These are phyloP conservation scores for Pseudogymnoascus sp. DNA, from an alignment of 2,329 filamentous ascomycete genomes.

Conservation along the genomic window DNA sequence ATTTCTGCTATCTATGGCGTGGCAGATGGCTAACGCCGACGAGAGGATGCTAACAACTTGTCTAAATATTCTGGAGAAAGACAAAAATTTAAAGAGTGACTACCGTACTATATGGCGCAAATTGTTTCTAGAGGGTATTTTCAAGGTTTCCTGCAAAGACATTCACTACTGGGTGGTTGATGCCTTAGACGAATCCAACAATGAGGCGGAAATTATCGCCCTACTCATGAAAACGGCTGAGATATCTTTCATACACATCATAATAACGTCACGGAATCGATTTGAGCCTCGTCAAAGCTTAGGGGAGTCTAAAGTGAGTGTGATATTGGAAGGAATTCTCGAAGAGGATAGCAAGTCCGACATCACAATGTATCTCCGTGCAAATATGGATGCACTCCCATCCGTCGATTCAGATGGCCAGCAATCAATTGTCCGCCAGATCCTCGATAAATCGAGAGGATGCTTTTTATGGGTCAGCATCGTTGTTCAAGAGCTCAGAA, in stretches of 20 bases:
- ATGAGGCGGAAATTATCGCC: background rate
- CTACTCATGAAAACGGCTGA: background rate
- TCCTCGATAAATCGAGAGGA: background rate
- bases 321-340: background rate
- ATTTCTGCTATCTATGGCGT: background rate
- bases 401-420: background rate
- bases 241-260: background rate
- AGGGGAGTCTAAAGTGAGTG: background rate
- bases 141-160: background rate
- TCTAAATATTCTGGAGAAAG: background rate
- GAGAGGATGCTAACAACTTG: background rate
- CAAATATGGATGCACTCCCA: background rate
- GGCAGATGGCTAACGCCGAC: background rate
- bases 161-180: background rate
- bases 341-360: background rate
- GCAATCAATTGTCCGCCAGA: background rate
- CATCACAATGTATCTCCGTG: background rate
- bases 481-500: background rate
- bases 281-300: background rate
- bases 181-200: background rate
- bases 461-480: background rate
- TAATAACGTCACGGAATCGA: background rate
- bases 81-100: background rate
- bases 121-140: background rate
- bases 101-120: background rate